Percentiles rank a stretch among this genome's conserved stretches.
These are phyloP conservation scores for Alectoria sarmentosa DNA, from an alignment of 495 filamentous ascomycete species.

Conservation along the genomic window DNA sequence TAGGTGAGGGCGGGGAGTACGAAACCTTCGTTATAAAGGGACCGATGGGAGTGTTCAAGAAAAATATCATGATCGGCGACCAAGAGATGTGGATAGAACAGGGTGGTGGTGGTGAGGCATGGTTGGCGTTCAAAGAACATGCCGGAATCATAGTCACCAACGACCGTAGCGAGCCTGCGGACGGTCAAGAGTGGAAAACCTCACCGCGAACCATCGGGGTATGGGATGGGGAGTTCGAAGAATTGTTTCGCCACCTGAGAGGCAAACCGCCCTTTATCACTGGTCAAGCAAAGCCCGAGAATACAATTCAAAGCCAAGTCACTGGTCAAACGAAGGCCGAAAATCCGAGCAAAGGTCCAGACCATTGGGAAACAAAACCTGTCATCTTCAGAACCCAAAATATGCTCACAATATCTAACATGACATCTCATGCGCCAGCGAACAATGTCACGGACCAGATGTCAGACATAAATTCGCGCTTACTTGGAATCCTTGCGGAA, in stretches of 20 bases:
- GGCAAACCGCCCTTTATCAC: not conserved
- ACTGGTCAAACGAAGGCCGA: not conserved
- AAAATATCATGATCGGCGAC: conserved; percentile 57
- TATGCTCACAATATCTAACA: conserved; percentile 39
- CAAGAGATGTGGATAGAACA: conserved; percentile 44
- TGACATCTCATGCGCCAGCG: conserved; percentile 39
- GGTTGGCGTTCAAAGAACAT: conserved; percentile 46
- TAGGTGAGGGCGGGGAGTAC: conserved; percentile 95
- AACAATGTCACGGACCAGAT: conserved; percentile 39
- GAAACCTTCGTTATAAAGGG: conserved; percentile 87
- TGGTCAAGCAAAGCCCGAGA: not conserved
- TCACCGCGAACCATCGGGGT: conserved; percentile 36
- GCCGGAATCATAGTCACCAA: conserved; percentile 50
- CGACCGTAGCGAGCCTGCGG: conserved; percentile 30
- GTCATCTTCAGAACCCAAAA: conserved; percentile 18
- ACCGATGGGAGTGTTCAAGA: conserved; percentile 62
- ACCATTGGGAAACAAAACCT: not conserved
- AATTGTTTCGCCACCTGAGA: conserved; percentile 23
- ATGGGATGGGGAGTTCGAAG: conserved; percentile 40
- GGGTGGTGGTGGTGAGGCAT: conserved; percentile 67
- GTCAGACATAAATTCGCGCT: conserved; percentile 37
- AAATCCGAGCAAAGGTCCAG: not conserved
- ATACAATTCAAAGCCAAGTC: not conserved
- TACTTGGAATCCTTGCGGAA: conserved; percentile 27
- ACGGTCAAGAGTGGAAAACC: conserved; percentile 36